A percentile compares a stretch with the other conserved stretches of the same genome.
phyloP scores from a whole-genome alignment of 2,329 filamentous ascomycete genomes.

The Trichoderma breve region DNA sequence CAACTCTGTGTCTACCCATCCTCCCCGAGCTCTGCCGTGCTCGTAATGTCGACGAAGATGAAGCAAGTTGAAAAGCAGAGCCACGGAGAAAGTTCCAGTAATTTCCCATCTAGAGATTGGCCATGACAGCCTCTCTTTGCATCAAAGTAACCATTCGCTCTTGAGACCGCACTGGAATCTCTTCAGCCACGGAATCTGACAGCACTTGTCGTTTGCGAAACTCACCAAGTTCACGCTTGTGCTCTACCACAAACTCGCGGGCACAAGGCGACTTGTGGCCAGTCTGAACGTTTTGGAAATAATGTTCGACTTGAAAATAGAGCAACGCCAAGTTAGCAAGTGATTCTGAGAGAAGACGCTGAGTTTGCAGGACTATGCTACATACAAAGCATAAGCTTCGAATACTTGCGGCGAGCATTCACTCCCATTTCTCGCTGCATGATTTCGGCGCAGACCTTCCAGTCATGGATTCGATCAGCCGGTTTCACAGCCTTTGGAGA shows the following conservation, averaged over 20 bases:
- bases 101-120: background rate
- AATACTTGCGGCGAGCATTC: constrained; percentile 40
- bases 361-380: constrained; percentile 4
- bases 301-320: constrained; percentile 42
- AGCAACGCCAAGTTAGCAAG: background rate
- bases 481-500: constrained; percentile 36
- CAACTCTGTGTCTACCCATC: background rate
- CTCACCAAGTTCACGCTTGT: constrained; percentile 30
- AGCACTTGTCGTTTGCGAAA: background rate
- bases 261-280: constrained; percentile 39
- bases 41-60: background rate
- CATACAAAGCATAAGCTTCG: constrained; percentile 41
- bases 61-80: background rate
- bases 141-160: background rate
- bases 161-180: background rate
- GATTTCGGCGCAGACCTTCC: constrained; percentile 37
- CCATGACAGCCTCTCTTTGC: background rate
- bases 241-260: constrained; percentile 34
- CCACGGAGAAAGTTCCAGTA: background rate
- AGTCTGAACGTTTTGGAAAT: constrained; percentile 44
- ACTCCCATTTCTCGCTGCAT: constrained; percentile 41
- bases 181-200: background rate
- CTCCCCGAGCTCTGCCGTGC: background rate
- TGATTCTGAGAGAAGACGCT: too few species aligned
- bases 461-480: constrained; percentile 28